These are phyloP conservation scores for Groenewaldozyma salmanticensis DNA, from an alignment of 805 yeast genomes.

Conservation along the genomic window DNA sequence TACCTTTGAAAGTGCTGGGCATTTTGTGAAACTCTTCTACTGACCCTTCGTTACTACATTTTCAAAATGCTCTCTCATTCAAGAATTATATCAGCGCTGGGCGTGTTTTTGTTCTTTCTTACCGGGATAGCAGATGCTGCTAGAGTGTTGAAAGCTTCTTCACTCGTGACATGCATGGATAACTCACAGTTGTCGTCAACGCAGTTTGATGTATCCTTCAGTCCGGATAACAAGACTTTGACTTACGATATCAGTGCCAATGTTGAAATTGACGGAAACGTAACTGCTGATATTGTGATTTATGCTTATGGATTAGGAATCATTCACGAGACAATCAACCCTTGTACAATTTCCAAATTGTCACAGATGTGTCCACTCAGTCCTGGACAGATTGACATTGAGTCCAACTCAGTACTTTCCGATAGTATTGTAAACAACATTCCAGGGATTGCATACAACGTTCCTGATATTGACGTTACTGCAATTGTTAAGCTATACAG, in stretches of 20 bases:
- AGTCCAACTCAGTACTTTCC: constrained; percentile 51
- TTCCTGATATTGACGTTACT: constrained; percentile 80
- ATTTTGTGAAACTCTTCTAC: too few relatives aligned
- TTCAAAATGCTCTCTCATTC: neutral
- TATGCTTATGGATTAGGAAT: constrained; percentile 80
- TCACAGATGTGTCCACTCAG: constrained; percentile 76
- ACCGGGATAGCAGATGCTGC: constrained; percentile 14
- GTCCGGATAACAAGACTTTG: constrained; percentile 61
- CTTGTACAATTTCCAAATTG: constrained; percentile 41
- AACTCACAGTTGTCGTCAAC: constrained; percentile 63
- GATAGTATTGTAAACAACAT: constrained; percentile 41
- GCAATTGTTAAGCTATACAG: constrained; percentile 43
- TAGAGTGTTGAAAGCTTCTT: constrained; percentile 47
- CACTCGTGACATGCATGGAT: constrained; percentile 82
- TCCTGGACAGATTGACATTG: constrained; percentile 73
- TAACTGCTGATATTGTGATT: constrained; percentile 60
- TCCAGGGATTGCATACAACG: constrained; percentile 79
- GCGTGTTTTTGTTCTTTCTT: too few relatives aligned
- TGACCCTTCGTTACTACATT: neutral
- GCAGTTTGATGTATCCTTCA: constrained; percentile 62
- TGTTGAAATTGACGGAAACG: constrained; percentile 56
- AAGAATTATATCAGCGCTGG: neutral
- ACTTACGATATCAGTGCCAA: constrained; percentile 60
- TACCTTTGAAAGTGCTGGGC: too few relatives aligned
- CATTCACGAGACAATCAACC: constrained; percentile 46